Conservation (phyloP, 805 yeast genomes). For the Lipomyces mesembrius region DNA sequence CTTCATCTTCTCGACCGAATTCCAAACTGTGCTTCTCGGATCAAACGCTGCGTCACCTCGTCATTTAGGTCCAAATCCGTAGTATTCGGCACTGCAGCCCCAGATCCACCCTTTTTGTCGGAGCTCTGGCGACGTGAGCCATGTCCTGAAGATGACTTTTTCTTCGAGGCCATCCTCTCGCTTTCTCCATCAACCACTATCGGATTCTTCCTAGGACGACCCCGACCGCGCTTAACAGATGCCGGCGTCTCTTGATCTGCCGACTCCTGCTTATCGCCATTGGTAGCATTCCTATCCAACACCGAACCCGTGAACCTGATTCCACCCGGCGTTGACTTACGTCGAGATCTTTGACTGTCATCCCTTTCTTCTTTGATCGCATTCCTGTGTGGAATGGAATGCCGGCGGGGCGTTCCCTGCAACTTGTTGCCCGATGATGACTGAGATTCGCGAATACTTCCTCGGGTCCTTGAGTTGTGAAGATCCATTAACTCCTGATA, state of each 20-base stretch:
- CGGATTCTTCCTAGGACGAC: conserved; percentile 22
- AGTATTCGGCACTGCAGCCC: background rate
- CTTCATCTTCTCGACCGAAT: conserved; percentile 32
- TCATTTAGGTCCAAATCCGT: conserved; percentile 13
- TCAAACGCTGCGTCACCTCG: conserved; percentile 22
- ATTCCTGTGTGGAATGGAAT: conserved; percentile 15
- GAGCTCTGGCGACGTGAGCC: background rate
- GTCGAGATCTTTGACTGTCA: conserved; percentile 12
- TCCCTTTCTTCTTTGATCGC: background rate
- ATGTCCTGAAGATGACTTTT: background rate
- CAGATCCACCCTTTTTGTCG: background rate
- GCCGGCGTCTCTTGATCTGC: background rate
- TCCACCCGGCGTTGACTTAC: conserved; percentile 30
- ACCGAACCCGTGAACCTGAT: background rate
- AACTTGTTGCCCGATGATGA: background rate
- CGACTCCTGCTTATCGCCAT: background rate
- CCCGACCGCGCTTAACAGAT: conserved; percentile 20
- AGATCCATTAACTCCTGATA: conserved; percentile 30
- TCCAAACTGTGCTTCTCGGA: conserved; percentile 36
- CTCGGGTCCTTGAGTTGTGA: conserved; percentile 32
- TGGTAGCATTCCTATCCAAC: background rate
- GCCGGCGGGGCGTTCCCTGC: conserved; percentile 18
- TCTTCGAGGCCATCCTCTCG: background rate
- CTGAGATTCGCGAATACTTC: conserved; percentile 13
- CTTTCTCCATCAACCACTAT: background rate